Conservation (phyloP, 192 early-diverging fungal species). For the Thamnidium elegans region DNA sequence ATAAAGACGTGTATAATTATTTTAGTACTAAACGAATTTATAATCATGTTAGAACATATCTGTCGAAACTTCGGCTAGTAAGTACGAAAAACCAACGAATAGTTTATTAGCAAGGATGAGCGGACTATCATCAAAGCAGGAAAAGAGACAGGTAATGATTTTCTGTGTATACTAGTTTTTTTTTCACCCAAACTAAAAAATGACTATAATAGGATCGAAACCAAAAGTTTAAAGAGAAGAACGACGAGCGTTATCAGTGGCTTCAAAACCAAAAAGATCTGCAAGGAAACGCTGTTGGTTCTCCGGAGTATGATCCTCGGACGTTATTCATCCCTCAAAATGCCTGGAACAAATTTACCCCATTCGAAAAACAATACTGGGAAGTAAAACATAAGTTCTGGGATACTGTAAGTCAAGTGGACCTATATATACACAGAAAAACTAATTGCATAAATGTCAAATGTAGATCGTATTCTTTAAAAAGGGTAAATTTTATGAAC, state of each 20-base stretch:
- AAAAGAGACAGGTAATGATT: conserved; percentile 12
- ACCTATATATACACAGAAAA: neutral
- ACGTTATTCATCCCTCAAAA: conserved; percentile 78
- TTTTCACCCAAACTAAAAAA: neutral
- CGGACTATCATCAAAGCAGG: neutral
- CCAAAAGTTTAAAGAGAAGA: conserved; percentile 79
- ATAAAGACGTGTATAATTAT: neutral
- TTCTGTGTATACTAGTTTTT: neutral
- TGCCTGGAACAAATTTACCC: conserved; percentile 85
- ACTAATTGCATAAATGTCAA: neutral
- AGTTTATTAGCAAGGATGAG: neutral
- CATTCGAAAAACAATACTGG: conserved; percentile 99
- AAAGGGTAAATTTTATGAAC: conserved; percentile 97
- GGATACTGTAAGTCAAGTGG: conserved; percentile 66
- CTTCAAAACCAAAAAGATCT: conserved; percentile 80
- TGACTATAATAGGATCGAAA: conserved; percentile 41
- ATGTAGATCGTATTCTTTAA: conserved; percentile 89
- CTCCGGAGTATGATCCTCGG: conserved; percentile 87
- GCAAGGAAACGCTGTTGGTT: conserved; percentile 59
- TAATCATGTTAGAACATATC: neutral
- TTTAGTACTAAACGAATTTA: neutral
- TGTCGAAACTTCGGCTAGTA: neutral
- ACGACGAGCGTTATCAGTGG: conserved; percentile 84
- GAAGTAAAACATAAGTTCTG: conserved; percentile 93
- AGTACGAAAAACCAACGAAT: neutral